These are phyloP conservation scores for Plasmodium sp. DNA, from an alignment of 169 alveolate genomes.

Conservation along the genomic window DNA sequence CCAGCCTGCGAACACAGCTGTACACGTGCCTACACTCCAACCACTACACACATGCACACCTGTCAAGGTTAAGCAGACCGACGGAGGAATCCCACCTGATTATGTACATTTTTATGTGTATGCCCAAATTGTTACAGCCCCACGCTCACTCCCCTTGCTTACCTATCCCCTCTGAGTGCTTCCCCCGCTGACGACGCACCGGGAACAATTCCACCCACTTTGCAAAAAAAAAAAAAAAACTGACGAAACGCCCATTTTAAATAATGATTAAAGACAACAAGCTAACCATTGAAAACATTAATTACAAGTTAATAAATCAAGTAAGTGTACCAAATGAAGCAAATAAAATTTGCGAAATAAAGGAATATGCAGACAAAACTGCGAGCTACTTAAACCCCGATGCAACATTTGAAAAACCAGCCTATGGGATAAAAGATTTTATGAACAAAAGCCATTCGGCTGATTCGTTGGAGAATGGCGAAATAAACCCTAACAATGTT, in stretches of 20 bases:
- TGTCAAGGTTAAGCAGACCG: background rate
- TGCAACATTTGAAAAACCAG: background rate
- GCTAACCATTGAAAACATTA: constrained; percentile 45
- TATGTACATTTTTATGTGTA: background rate
- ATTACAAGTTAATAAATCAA: constrained; percentile 9
- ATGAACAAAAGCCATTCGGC: background rate
- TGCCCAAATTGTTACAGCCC: background rate
- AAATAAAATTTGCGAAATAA: constrained; percentile 29
- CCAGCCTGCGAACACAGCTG: background rate
- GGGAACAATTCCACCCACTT: background rate
- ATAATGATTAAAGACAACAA: constrained; percentile 67
- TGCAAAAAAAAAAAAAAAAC: background rate
- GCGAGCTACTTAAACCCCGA: background rate
- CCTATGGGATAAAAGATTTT: constrained; percentile 19
- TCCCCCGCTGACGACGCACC: background rate
- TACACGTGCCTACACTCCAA: background rate
- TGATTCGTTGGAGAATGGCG: background rate
- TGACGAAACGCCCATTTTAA: background rate
- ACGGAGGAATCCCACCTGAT: background rate
- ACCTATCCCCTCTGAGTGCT: background rate
- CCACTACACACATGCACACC: background rate
- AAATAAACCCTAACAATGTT: background rate
- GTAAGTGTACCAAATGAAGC: constrained; percentile 4
- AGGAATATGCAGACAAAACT: constrained; percentile 8
- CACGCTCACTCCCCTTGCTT: background rate